phyloP scores from a whole-genome alignment of 768 basidiomycete genomes.

The Boletus insuetus region DNA sequence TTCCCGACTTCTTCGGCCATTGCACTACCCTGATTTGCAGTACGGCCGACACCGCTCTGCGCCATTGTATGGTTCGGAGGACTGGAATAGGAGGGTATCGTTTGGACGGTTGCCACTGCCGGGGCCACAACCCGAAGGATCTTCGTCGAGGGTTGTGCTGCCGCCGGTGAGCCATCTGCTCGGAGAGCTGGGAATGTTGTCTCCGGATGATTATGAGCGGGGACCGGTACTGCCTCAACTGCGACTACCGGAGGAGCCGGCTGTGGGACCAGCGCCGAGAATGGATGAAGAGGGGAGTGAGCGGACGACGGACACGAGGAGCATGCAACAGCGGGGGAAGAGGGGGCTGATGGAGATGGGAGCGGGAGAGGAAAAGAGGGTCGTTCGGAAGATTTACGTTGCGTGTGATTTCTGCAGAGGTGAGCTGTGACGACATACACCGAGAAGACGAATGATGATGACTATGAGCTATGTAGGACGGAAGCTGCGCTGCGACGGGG shows the following conservation, averaged over 20 bases:
- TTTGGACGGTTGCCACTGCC: slow-evolving; percentile 18
- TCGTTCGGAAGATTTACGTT: slow-evolving; percentile 36
- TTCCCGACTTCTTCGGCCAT: slow-evolving; percentile 18
- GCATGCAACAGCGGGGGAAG: slow-evolving; percentile 15
- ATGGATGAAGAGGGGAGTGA: slow-evolving; percentile 15
- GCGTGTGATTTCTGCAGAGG: slow-evolving; percentile 82
- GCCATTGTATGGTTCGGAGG: slow-evolving; percentile 24
- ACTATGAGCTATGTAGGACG: slow-evolving; percentile 43
- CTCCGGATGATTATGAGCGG: slow-evolving; percentile 16
- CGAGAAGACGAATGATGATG: neutral
- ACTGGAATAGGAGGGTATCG: slow-evolving; percentile 22
- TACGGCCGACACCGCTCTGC: slow-evolving; percentile 26
- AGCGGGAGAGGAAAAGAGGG: slow-evolving; percentile 24
- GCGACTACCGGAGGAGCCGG: slow-evolving; percentile 24
- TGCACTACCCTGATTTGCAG: slow-evolving; percentile 17
- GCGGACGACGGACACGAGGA: slow-evolving; percentile 3
- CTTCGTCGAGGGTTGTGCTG: slow-evolving; percentile 24
- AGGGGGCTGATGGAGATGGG: slow-evolving; percentile 16
- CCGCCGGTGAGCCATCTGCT: slow-evolving; percentile 30
- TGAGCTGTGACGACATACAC: slow-evolving; percentile 29
- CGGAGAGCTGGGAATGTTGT: slow-evolving; percentile 20
- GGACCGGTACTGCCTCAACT: slow-evolving; percentile 29
- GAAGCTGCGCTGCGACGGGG: slow-evolving; percentile 74
- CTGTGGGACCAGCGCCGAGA: neutral
- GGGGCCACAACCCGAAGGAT: slow-evolving; percentile 12